phyloP scores from a whole-genome alignment of 148 eudicot species.

The Dysphania ambrosioides region DNA sequence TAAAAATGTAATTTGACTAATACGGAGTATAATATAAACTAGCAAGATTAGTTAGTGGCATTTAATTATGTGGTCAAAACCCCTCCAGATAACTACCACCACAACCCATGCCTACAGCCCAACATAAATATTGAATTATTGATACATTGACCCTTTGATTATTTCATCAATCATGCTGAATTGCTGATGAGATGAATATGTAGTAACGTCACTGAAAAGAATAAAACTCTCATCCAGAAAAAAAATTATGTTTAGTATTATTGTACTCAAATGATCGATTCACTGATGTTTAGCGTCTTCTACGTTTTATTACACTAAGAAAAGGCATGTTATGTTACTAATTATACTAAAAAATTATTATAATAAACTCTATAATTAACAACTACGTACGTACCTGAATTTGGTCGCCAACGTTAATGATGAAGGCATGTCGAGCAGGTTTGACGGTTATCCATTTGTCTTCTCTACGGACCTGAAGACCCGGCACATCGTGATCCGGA shows the following conservation, averaged over 20 bases:
- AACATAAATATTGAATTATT: background rate
- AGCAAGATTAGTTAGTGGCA: background rate
- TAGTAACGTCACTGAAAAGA: background rate
- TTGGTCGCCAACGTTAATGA: constrained; percentile 88
- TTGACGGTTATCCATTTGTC: constrained; percentile 77
- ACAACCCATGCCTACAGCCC: background rate
- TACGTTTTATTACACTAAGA: no score
- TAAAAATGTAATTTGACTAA: constrained; percentile 8
- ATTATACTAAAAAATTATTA: no score
- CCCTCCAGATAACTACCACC: background rate
- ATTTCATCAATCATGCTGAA: background rate
- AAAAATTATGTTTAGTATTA: no score
- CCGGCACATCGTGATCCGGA: constrained; percentile 65
- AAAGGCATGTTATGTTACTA: background rate
- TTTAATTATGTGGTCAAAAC: no score
- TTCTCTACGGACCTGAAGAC: constrained; percentile 70
- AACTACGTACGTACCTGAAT: constrained; percentile 52
- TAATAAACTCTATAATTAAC: no score
- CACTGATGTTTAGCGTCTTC: background rate
- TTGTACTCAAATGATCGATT: background rate
- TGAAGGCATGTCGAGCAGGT: constrained; percentile 74
- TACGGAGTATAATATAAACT: background rate
- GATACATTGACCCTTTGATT: background rate
- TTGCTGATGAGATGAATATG: background rate
- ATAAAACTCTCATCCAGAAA: no score